Evolutionary conservation across 1,284 basidiomycete genomes (phyloP).

Genomic region (Apiotrichum sp.): DNA sequence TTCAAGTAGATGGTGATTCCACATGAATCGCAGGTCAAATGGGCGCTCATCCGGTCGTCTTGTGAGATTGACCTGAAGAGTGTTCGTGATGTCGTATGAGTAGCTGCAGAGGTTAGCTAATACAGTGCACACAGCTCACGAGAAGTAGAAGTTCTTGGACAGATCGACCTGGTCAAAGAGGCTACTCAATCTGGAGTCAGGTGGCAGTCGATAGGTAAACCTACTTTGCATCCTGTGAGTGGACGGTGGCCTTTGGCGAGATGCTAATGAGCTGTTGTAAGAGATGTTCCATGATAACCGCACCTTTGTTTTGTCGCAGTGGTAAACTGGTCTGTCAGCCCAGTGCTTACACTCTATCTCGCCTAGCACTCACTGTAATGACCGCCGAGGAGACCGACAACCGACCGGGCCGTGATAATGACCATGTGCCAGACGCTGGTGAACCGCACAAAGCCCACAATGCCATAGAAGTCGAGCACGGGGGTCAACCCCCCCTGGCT

Average conservation of each 20-base stretch:
- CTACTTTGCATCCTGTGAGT: conserved; percentile 69
- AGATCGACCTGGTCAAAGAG: conserved; percentile 98
- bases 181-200: conserved; percentile 57
- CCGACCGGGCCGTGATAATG: conserved; percentile 79
- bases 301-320: conserved; percentile 88
- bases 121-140: conserved; percentile 51
- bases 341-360: background rate
- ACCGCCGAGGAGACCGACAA: conserved; percentile 89
- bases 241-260: conserved; percentile 56
- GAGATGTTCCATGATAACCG: background rate
- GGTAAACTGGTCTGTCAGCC: conserved; percentile 58
- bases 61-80: conserved; percentile 89
- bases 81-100: conserved; percentile 94
- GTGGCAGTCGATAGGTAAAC: conserved; percentile 11
- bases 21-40: conserved; percentile 87
- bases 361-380: conserved; percentile 60
- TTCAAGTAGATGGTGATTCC: conserved; percentile 90
- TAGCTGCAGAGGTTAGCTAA: conserved; percentile 55
- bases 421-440: conserved; percentile 90
- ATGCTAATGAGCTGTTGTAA: conserved; percentile 37
- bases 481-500: conserved; percentile 79
- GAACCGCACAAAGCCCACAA: conserved; percentile 73
- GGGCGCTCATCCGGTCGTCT: conserved; percentile 40
- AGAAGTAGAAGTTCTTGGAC: conserved; percentile 99
- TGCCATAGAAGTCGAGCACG: conserved; percentile 64